Evolutionary conservation across 331 rosid genomes (phyloP).

Genomic region (Stylosanthes scabra): DNA sequence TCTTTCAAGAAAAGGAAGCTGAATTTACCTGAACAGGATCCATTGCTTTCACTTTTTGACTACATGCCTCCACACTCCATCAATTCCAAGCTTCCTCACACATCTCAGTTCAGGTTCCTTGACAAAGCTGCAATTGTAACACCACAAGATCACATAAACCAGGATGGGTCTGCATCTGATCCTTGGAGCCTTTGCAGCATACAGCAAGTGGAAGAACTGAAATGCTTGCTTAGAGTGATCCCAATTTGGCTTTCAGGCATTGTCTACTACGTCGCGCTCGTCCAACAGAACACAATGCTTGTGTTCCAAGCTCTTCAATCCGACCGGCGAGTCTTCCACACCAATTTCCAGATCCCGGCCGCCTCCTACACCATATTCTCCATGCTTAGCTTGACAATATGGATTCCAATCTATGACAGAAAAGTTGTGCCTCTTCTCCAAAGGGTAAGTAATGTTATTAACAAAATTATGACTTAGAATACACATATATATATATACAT

Average conservation of each 20-base stretch:
- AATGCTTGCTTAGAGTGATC: conserved; percentile 71
- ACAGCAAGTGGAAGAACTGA: conserved; percentile 89
- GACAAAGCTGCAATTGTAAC: conserved; percentile 85
- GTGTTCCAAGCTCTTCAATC: conserved; percentile 94
- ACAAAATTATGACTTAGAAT: no score
- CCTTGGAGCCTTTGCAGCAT: conserved; percentile 83
- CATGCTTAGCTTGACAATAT: conserved; percentile 68
- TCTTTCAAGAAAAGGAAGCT: conserved; percentile 68
- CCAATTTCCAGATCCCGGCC: conserved; percentile 71
- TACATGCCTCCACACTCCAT: conserved; percentile 49
- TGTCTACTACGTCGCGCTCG: conserved; percentile 51
- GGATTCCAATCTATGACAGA: conserved; percentile 79
- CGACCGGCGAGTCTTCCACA: conserved; percentile 52
- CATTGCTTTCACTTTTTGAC: conserved; percentile 59
- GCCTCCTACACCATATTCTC: conserved; percentile 59
- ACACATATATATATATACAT: no score
- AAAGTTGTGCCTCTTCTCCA: conserved; percentile 57
- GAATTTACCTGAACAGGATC: conserved; percentile 40
- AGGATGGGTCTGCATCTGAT: conserved; percentile 65
- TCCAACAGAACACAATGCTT: conserved; percentile 62
- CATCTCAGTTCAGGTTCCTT: conserved; percentile 70
- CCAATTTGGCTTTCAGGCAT: conserved; percentile 78
- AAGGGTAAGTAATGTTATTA: not conserved
- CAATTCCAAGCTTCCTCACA: conserved; percentile 70
- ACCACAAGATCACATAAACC: conserved; percentile 56